A percentile compares a stretch with the other conserved stretches of the same genome.
phyloP scores from a whole-genome alignment of 768 basidiomycete species.

The Rhodotorula paludigena region DNA sequence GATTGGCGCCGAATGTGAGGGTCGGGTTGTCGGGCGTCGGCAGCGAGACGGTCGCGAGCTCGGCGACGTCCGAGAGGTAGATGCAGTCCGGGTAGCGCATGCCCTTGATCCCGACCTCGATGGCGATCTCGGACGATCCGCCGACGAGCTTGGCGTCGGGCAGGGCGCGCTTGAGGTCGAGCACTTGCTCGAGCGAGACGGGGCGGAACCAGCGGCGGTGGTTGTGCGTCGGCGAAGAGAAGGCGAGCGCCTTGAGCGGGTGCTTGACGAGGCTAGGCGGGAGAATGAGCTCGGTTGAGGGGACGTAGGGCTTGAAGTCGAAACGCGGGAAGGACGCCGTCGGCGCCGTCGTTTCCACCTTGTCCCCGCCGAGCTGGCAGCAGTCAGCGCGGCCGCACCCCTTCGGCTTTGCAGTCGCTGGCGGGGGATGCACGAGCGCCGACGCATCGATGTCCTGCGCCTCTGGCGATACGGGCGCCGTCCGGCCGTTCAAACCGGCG shows the following conservation, averaged over 20 bases:
- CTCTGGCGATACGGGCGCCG: constrained; percentile 3
- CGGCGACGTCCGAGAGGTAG: constrained; percentile 37
- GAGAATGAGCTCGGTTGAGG: constrained; percentile 41
- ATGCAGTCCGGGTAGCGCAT: constrained; percentile 38
- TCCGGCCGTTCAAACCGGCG: constrained; percentile 8
- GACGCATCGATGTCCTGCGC: constrained; percentile 23
- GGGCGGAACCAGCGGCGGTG: constrained; percentile 41
- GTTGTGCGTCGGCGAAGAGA: constrained; percentile 4
- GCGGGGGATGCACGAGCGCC: constrained; percentile 7
- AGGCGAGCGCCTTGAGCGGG: constrained; percentile 25
- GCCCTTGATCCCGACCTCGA: constrained; percentile 42
- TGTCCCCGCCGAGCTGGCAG: constrained; percentile 32
- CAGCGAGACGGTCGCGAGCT: constrained; percentile 15
- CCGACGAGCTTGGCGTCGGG: constrained; percentile 40
- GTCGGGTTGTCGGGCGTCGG: constrained; percentile 11
- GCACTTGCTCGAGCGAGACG: constrained; percentile 33
- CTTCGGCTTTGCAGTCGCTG: constrained; percentile 2
- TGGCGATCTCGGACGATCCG: constrained; percentile 40
- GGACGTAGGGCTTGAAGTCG: constrained; percentile 42
- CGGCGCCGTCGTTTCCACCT: constrained; percentile 12
- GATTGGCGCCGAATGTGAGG: constrained; percentile 34
- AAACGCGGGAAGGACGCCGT: constrained; percentile 38
- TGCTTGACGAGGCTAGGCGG: constrained; percentile 39
- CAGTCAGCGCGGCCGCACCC: constrained; percentile 42
- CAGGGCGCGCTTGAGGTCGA: constrained; percentile 33